Base-by-base conservation (phyloP, 169 alveolate species). In the Babesia divergens region DNA sequence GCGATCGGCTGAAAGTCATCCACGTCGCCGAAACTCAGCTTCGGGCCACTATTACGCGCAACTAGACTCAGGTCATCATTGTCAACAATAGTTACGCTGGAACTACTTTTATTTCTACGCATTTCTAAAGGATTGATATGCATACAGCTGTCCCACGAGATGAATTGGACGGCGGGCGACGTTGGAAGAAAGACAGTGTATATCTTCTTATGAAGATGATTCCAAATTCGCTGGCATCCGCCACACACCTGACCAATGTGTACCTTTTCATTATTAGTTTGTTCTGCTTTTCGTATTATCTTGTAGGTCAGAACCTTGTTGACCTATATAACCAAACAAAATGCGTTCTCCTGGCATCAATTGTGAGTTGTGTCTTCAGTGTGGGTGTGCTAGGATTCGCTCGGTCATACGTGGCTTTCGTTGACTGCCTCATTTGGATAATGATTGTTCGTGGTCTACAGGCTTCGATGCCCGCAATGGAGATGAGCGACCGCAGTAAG, bases 401-500 rank as follows among this genome's bases (percentile, higher is more conserved):
- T 1, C 47, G 50, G 14, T 40, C 71, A 18, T 60, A 60, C 22
- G 71, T 46, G 28, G 31, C 71, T 1, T 1, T 44, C 13, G 20
- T 35, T 20, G 26, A 16, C 1, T 35, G 16, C 43, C 44, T 38
- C 42, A 60, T 60, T 8, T 60, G 71, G 71, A 29, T 46, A 18
- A 14, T 60, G 58, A 60, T 60, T 0, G 55, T 60, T 28, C 37
- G 71, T 14, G 71, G 71, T 43, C 32, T 60, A 5, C 71, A 60
- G 58, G 71, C 37, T 18, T 9, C 22, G 38, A 60, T 60, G 44
- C 56, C 71, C n/a, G 31, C 71, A 2, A 6, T 35, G 22, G 32
- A 16, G 28, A 35, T 56, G 7, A 37, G 8, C 29, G 5, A n/a
- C 13, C 42, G 65, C 9, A 54, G 6, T 26, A 26, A 2, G 16